phyloP scores from a whole-genome alignment of 139 green algal genomes.

The Coelastrella sp. region DNA sequence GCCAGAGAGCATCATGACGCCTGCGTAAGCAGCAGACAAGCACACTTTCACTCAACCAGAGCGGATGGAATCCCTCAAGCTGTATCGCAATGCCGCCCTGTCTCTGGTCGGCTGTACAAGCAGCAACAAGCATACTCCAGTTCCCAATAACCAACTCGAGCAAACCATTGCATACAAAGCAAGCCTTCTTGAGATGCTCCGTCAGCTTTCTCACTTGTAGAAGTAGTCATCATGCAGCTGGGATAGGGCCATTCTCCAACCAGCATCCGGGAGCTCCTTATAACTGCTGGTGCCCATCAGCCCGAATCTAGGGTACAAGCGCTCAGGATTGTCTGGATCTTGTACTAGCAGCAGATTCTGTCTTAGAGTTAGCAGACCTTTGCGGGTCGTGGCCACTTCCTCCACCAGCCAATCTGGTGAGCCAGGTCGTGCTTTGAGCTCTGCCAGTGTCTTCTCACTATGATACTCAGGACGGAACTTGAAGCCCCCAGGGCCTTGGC shows the following conservation, averaged over 20 bases:
- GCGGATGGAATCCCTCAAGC: too few species aligned
- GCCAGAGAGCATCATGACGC: slow-evolving; percentile 76
- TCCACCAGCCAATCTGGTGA: slow-evolving; percentile 75
- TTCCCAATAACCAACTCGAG: too few species aligned
- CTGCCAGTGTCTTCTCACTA: slow-evolving; percentile 47
- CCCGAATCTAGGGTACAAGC: slow-evolving; percentile 72
- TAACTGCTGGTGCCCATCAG: slow-evolving; percentile 82
- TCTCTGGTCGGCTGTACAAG: background rate
- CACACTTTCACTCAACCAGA: too few species aligned
- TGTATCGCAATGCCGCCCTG: too few species aligned
- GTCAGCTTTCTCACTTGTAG: slow-evolving; percentile 70
- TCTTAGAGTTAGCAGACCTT: slow-evolving; percentile 82
- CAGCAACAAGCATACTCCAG: background rate
- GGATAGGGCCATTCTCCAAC: slow-evolving; percentile 71
- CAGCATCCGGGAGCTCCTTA: slow-evolving; percentile 69
- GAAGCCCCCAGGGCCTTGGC: slow-evolving; percentile 47
- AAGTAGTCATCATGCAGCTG: slow-evolving; percentile 93
- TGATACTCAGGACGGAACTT: slow-evolving; percentile 63
- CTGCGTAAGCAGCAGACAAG: slow-evolving; percentile 28
- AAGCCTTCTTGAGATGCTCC: too few species aligned
- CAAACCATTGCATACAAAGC: too few species aligned
- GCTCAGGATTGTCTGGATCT: slow-evolving; percentile 72
- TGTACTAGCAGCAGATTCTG: slow-evolving; percentile 91
- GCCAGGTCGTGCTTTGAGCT: slow-evolving; percentile 49
- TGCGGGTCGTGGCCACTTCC: slow-evolving; percentile 61